Evolutionary conservation across 371 early-diverging fungal genomes (phyloP).

Genomic region (Lichtheimia hyalospora): DNA sequence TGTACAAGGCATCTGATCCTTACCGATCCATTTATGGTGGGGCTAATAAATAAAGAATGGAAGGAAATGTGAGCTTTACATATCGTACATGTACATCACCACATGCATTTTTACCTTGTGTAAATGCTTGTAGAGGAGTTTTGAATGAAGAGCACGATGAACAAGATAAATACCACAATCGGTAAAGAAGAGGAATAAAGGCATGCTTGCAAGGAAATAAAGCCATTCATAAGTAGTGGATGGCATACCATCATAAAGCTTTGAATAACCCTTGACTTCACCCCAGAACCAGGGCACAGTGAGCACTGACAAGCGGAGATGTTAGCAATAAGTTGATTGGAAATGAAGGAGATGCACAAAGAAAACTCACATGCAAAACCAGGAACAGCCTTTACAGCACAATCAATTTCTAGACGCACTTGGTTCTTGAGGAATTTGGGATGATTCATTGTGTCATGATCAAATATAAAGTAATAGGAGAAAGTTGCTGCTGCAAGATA

Average conservation of each 20-base stretch:
- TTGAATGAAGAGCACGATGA: slow-evolving; percentile 90
- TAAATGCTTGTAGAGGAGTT: slow-evolving; percentile 78
- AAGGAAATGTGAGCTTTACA: background rate
- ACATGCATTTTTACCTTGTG: slow-evolving; percentile 72
- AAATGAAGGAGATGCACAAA: background rate
- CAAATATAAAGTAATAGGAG: slow-evolving; percentile 84
- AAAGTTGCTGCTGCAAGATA: slow-evolving; percentile 77
- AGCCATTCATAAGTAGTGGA: slow-evolving; percentile 45
- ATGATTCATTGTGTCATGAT: slow-evolving; percentile 85
- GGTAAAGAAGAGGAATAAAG: slow-evolving; percentile 85
- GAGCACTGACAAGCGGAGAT: slow-evolving; percentile 38
- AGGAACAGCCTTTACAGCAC: slow-evolving; percentile 79
- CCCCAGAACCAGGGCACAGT: slow-evolving; percentile 90
- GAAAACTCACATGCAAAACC: slow-evolving; percentile 59
- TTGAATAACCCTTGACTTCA: slow-evolving; percentile 86
- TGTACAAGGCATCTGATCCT: slow-evolving; percentile 1
- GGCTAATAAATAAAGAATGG: slow-evolving; percentile 30
- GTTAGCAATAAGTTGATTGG: background rate
- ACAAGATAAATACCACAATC: slow-evolving; percentile 95
- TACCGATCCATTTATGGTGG: slow-evolving; percentile 59
- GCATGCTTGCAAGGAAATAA: slow-evolving; percentile 64
- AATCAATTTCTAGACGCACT: slow-evolving; percentile 79
- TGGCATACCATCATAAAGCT: slow-evolving; percentile 62
- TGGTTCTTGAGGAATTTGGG: slow-evolving; percentile 92
- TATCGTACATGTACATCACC: background rate